Conservation (phyloP, 306 rosid genomes). For the Lotus japonicus region DNA sequence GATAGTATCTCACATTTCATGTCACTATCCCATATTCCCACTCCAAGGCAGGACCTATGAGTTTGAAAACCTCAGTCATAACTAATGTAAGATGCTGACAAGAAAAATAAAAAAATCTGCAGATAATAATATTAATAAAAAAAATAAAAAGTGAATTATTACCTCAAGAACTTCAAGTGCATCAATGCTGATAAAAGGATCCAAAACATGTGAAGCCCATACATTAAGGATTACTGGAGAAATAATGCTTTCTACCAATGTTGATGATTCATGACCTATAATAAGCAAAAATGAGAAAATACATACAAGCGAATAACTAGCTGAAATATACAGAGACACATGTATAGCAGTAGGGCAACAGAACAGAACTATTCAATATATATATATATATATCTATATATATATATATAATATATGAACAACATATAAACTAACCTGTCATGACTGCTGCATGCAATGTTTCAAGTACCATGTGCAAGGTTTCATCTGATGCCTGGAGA, state of each 20-base stretch:
- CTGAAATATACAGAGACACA: neutral
- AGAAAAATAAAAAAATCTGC: neutral
- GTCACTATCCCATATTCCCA: neutral
- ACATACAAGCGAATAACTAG: slow-evolving; percentile 11
- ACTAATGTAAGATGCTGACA: slow-evolving; percentile 10
- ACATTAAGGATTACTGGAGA: slow-evolving; percentile 78
- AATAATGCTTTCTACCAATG: slow-evolving; percentile 56
- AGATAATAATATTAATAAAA: slow-evolving; percentile 4
- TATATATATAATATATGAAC: neutral
- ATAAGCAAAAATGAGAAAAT: slow-evolving; percentile 10
- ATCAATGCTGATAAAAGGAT: slow-evolving; percentile 91
- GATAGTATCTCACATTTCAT: neutral
- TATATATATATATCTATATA: neutral
- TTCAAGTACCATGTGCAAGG: slow-evolving; percentile 88
- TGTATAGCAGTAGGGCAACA: neutral
- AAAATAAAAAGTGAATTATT: slow-evolving; percentile 19
- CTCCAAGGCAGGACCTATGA: neutral
- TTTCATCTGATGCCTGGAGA: slow-evolving; percentile 84
- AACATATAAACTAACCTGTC: slow-evolving; percentile 49
- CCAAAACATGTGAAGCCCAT: slow-evolving; percentile 84
- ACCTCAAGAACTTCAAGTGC: slow-evolving; percentile 96
- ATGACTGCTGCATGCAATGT: slow-evolving; percentile 68
- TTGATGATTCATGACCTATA: slow-evolving; percentile 60
- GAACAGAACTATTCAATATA: neutral
- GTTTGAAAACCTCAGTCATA: neutral